These are phyloP conservation scores for Mycena rebaudengoi DNA, from an alignment of 768 basidiomycete genomes.

Conservation along the genomic window DNA sequence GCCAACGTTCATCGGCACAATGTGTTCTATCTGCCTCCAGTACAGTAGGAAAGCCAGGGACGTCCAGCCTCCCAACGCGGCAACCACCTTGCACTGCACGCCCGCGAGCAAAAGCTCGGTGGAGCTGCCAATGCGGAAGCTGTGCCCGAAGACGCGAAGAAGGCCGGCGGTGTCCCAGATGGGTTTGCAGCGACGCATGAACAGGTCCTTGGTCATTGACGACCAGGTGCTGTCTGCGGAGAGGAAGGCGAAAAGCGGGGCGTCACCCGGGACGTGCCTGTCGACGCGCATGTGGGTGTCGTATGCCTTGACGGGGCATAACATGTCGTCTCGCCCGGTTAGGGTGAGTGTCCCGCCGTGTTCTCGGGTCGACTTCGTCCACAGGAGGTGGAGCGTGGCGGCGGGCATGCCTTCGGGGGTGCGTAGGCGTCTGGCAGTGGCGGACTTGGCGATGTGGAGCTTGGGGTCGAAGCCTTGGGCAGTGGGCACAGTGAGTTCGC, in stretches of 20 bases:
- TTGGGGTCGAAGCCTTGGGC: constrained; percentile 21
- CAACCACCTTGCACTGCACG: constrained; percentile 39
- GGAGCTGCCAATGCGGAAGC: constrained; percentile 37
- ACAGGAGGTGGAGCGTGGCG: constrained; percentile 42
- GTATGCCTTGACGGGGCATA: constrained; percentile 25
- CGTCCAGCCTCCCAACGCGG: constrained; percentile 43
- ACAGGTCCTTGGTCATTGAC: constrained; percentile 13
- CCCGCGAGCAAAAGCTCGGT: constrained; percentile 37
- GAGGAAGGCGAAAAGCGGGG: constrained; percentile 24
- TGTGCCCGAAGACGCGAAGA: constrained; percentile 26
- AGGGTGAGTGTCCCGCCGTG: constrained; percentile 37
- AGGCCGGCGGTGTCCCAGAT: constrained; percentile 25
- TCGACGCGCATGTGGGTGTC: constrained; percentile 31
- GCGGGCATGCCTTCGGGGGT: neutral
- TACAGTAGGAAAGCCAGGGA: constrained; percentile 36
- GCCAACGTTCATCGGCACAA: neutral
- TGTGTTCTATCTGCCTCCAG: neutral
- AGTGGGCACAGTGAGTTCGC: constrained; percentile 34
- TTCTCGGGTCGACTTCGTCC: constrained; percentile 41
- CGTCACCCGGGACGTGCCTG: constrained; percentile 13
- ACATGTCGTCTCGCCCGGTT: constrained; percentile 14
- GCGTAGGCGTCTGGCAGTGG: neutral
- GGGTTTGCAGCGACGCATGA: constrained; percentile 18
- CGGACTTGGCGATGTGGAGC: constrained; percentile 17
- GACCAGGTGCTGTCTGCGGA: neutral